Conservation (phyloP, 2,329 filamentous ascomycete species). For the Cordyceps cateniannulata region DNA sequence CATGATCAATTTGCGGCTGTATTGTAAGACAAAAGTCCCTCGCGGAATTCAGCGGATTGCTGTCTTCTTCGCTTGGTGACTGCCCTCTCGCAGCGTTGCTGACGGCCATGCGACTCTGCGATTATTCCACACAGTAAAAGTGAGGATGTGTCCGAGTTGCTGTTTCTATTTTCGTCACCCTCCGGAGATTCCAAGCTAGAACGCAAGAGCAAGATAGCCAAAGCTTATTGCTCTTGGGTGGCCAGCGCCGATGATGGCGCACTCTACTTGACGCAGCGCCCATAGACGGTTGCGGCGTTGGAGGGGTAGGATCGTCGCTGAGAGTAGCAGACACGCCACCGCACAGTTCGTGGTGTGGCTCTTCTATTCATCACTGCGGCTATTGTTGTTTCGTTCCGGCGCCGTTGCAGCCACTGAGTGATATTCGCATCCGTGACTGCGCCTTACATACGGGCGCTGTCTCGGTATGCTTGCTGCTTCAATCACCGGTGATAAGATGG, state of each 20-base stretch:
- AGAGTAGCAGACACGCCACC: not conserved
- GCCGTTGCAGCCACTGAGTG: not conserved
- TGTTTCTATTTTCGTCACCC: not conserved
- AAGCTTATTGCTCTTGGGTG: not conserved
- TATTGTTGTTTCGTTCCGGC: not conserved
- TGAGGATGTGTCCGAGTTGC: not conserved
- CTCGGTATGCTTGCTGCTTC: not conserved
- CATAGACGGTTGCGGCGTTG: not conserved
- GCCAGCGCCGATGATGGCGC: not conserved
- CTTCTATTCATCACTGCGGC: not conserved
- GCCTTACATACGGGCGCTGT: not conserved
- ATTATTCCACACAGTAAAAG: not conserved
- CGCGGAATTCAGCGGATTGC: not conserved
- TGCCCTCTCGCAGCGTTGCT: not conserved
- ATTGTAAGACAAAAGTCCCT: not conserved
- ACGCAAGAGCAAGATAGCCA: not conserved
- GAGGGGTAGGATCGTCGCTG: constrained; percentile 1
- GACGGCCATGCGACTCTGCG: not conserved
- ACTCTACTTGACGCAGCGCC: not conserved
- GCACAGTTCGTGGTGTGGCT: not conserved
- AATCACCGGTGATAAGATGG: not conserved
- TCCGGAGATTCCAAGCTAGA: not conserved
- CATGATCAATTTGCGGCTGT: not conserved
- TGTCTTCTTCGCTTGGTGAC: too few species aligned
- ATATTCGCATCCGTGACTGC: not conserved